Evolutionary conservation across 768 basidiomycete genomes (phyloP), one percentile per base, ranked within the genome.

Genomic region (Sistotremastrum suecicum): DNA sequence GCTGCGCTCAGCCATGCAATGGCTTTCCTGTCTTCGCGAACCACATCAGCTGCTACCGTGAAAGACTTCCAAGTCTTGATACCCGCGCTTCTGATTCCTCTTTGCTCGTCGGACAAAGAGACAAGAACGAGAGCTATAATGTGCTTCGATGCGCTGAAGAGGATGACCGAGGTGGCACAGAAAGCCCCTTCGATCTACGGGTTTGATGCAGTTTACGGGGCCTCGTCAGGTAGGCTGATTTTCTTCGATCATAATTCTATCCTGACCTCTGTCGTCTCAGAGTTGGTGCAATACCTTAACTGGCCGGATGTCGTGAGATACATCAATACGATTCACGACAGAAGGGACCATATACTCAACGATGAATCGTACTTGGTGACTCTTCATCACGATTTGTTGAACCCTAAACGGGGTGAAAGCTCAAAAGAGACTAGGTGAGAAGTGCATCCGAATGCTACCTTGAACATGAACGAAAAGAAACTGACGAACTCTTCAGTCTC

Each of bases 11-110:
- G 71, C 4, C 90, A 97, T 57, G 78, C 79, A 12, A 67, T 72
- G 2, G 86, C 89, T 0, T 92, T 92, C 61, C 60, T 98, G 8
- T 70, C 78, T 41, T 87, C 91, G 0, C 79, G 88, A 59, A 57
- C 69, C 1, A 55, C 66, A 2, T 64, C 71, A 40, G 63, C 69
- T 37, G 66, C 69, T 35, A 65, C 69, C 9, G 60, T 80, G 3
- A 58, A 50, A 12, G 90, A 94, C 59, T 87, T 92, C 61, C 83
- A 91, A 59, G 79, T 76, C 0, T 70, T 91, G 5, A 55, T 90
- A 7, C 84, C 87, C 1, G 68, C 78, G 3, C 57, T 89, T 7
- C 63, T 90, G 1, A 71, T 81, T 20, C 70, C 76, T 7, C 54
- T 89, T 8, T 70, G 76, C 44, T 70, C 67, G 48, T 29, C 59